A percentile compares a stretch with the other conserved stretches of the same genome.
Conservation (phyloP, 257 asterid species). For the Solanum pimpinellifolium region DNA sequence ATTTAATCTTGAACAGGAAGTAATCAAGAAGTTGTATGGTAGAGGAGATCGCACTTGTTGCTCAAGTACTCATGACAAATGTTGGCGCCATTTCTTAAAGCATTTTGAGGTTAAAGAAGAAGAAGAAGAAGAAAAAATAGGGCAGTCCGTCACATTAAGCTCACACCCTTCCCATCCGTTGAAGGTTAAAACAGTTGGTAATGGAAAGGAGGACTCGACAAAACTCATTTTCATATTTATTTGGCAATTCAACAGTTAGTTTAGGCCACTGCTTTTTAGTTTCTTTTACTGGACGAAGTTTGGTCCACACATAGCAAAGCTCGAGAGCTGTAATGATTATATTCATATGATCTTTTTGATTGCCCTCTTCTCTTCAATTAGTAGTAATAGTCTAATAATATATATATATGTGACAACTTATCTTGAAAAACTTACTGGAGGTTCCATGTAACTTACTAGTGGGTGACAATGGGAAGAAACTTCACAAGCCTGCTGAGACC, state of each 20-base stretch:
- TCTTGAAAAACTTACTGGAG: not conserved
- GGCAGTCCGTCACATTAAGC: not conserved
- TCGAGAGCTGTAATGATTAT: not conserved
- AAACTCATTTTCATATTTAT: not conserved
- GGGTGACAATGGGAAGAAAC: not conserved
- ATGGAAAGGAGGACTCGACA: not conserved
- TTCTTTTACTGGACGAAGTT: not conserved
- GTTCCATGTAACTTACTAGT: not conserved
- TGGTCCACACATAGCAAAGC: not conserved
- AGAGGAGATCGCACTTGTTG: not conserved
- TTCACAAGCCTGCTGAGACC: slow-evolving; percentile 33
- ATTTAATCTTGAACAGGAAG: not conserved
- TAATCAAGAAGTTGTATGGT: not conserved
- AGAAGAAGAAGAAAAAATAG: not conserved
- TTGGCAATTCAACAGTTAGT: not conserved
- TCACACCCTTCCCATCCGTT: not conserved
- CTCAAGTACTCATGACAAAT: not conserved
- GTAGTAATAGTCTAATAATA: not conserved
- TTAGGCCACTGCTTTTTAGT: not conserved
- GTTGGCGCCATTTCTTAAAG: not conserved
- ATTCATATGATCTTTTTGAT: not conserved
- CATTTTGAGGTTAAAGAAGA: not conserved
- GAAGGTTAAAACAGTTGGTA: not conserved
- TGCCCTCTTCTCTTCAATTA: not conserved
- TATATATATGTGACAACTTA: not conserved